These are phyloP conservation scores for Mucor circinelloides DNA, from an alignment of 371 early-diverging fungal species.

Conservation along the genomic window DNA sequence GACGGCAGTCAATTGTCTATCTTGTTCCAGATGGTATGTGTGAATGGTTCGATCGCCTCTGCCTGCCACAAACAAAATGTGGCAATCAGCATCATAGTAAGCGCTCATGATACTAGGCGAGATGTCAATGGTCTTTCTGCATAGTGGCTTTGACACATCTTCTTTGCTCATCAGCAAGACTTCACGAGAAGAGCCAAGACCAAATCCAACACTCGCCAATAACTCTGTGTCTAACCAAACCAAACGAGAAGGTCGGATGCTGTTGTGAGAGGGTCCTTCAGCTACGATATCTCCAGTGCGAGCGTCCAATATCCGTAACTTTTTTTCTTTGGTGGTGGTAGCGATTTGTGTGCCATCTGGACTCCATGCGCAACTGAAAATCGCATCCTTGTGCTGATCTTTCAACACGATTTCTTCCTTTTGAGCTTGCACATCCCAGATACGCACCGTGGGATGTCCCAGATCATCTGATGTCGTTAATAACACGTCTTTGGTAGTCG, in stretches of 20 bases:
- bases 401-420: slow-evolving; percentile 31
- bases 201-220: slow-evolving; percentile 77
- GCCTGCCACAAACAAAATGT: slow-evolving; percentile 65
- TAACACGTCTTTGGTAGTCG: slow-evolving; percentile 59
- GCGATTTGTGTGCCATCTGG: slow-evolving; percentile 68
- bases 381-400: slow-evolving; percentile 40
- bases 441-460: slow-evolving; percentile 47
- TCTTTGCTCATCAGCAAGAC: slow-evolving; percentile 57
- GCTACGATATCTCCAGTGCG: slow-evolving; percentile 57
- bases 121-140: slow-evolving; percentile 60
- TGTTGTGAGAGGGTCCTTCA: slow-evolving; percentile 65
- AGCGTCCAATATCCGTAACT: slow-evolving; percentile 66
- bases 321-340: slow-evolving; percentile 64
- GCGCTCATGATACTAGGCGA: slow-evolving; percentile 78
- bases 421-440: slow-evolving; percentile 54
- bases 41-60: slow-evolving; percentile 61
- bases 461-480: slow-evolving; percentile 58
- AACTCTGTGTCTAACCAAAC: slow-evolving; percentile 65
- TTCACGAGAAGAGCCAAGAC: slow-evolving; percentile 62
- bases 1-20: slow-evolving; percentile 41
- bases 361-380: slow-evolving; percentile 66
- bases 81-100: slow-evolving; percentile 69
- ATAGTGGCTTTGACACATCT: slow-evolving; percentile 43
- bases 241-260: slow-evolving; percentile 71
- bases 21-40: slow-evolving; percentile 35